A percentile compares a stretch with the other conserved stretches of the same genome.
phyloP scores from a whole-genome alignment of 345 rosid species.

The sweet orange (Citrus sinensis) region DVS_A1.0 CM039163.1:51671501-51672000 shows the following conservation, averaged over 20 bases:
- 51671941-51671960: constrained; percentile 5
- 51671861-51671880: neutral
- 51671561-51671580: no score
- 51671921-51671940: neutral
- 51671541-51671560: neutral
- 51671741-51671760: neutral
- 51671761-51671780: neutral
- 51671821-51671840: neutral
- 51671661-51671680: neutral
- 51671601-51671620: neutral
- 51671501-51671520: neutral
- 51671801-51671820: neutral
- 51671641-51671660: neutral
- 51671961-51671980: constrained; percentile 5
- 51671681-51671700: no score
- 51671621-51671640: neutral
- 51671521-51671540: neutral
- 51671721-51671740: neutral
- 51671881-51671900: neutral
- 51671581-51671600: neutral
- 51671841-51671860: neutral
- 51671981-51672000: constrained; percentile 46
- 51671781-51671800: neutral
- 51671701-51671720: neutral
- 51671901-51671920: neutral